A percentile compares a stretch with the other conserved stretches of the same genome.
phyloP scores from a whole-genome alignment of 176 grass and related monocot species.

The Coix lacrymajobi region DNA sequence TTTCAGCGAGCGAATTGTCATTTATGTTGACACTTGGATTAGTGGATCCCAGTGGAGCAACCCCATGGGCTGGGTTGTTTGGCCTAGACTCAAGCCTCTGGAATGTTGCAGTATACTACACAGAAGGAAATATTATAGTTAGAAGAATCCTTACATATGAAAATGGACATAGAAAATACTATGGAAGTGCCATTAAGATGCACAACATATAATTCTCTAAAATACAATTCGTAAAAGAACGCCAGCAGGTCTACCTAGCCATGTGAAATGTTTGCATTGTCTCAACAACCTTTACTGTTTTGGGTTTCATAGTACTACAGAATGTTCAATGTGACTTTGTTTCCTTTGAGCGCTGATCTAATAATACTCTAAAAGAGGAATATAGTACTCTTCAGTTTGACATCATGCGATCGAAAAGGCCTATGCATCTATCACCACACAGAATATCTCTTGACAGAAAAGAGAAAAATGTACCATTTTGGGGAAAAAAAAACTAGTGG shows the following conservation, averaged over 20 bases:
- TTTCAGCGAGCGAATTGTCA: conserved; percentile 52
- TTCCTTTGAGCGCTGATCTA: neutral
- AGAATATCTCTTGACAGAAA: neutral
- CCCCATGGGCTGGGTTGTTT: conserved; percentile 49
- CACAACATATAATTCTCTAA: neutral
- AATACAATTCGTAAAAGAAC: conserved; percentile 6
- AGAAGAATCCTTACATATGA: neutral
- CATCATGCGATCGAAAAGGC: neutral
- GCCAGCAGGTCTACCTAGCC: neutral
- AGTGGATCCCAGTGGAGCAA: conserved; percentile 33
- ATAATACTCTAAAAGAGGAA: neutral
- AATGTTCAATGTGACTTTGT: neutral
- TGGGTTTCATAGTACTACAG: neutral
- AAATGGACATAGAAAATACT: neutral
- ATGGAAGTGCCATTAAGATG: neutral
- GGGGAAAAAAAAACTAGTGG: neutral
- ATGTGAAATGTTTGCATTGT: neutral
- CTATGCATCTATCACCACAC: neutral
- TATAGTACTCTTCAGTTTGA: neutral
- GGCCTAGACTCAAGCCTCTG: conserved; percentile 74
- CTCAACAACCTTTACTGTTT: neutral
- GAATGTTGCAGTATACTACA: conserved; percentile 70
- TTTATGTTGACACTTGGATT: conserved; percentile 31
- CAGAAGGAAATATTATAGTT: neutral
- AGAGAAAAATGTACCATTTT: neutral